Base-by-base conservation (phyloP, 129 eudicot species). In the Ambrosia artemisiifolia region DNA sequence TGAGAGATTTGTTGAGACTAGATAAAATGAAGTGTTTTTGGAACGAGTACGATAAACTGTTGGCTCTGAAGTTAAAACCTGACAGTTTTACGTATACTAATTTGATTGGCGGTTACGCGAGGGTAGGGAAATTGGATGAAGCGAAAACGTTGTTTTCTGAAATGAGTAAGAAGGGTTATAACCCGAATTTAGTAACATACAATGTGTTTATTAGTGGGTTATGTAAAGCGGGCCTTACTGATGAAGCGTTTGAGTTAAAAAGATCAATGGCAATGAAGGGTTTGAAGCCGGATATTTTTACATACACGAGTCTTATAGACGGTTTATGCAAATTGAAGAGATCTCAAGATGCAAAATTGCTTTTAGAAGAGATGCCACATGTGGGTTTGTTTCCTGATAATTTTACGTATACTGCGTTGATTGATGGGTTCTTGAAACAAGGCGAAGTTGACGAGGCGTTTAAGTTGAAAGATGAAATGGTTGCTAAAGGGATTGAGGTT, bases 381-480 rank as follows among this genome's bases (percentile, higher is more conserved):
- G 20, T n/a, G 48, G 88, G 91, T 71, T 54, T 85, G 43, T 75
- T 63, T 13, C 89, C 91, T 5, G 82, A 85, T 49, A 83, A 73
- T 51, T 3, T 79, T 81, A 71, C 89, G 7, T 85, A 81, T 72
- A 83, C 83, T 19, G 81, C 95, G 3, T 69, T 87, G 75, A 83
- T 90, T 7, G 86, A 87, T 75, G 95, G 95, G 77, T 90, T 90
- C 62, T 76, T 90, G 77, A 90, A 83, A 79, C 85, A 85, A 78
- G 95, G 91, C 35, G 80, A 85, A 33, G 60, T 85, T 28, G 89
- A 83, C 5, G 87, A 85, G 75, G 96, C 91, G 56, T 75, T 80
- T 8, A 78, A 44, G 50, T 57, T 85, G 20, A 87, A 66, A 28
- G 64, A 71, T 30, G 85, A 76, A 66, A 76, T 72, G 73, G 74